Evolutionary conservation across 257 asterid species (phyloP).

Genomic region (Plectranthus barbatus): DNA sequence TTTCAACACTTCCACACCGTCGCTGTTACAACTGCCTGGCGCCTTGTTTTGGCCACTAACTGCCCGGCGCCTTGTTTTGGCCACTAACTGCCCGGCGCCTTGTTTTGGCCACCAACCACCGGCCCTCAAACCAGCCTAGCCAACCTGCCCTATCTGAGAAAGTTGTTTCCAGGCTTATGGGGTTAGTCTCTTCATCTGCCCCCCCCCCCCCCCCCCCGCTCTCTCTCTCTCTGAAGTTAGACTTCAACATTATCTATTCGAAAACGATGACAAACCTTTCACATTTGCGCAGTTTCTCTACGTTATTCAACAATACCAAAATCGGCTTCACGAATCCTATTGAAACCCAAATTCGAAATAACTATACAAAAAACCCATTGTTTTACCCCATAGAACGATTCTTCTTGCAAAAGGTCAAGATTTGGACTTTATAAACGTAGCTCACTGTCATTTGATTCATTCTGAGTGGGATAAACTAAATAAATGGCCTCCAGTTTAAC

Average conservation of each 20-base stretch:
- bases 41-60: too few species aligned
- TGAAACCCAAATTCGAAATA: constrained; percentile 15
- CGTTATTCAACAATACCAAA: constrained; percentile 22
- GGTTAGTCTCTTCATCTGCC: too few species aligned
- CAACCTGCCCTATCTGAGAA: background rate
- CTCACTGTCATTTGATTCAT: constrained; percentile 68
- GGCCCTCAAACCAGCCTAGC: too few species aligned
- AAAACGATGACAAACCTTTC: constrained; percentile 18
- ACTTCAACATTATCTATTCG: background rate
- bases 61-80: too few species aligned
- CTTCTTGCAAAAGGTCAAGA: constrained; percentile 76
- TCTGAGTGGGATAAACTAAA: constrained; percentile 78
- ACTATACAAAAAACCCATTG: constrained; percentile 34
- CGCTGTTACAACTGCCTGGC: too few species aligned
- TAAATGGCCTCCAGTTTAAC: constrained; percentile 42
- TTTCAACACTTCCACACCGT: too few species aligned
- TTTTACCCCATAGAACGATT: constrained; percentile 69
- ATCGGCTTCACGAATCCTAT: constrained; percentile 19
- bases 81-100: too few species aligned
- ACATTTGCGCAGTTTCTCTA: constrained; percentile 31
- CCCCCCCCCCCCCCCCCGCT: too few species aligned
- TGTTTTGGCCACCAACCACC: too few species aligned
- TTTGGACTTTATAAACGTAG: constrained; percentile 62
- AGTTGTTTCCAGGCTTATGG: background rate
- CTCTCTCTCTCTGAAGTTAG: background rate